These are phyloP conservation scores for Acer yangbiense DNA, from an alignment of 345 rosid genomes.

Conservation along the genomic window DNA sequence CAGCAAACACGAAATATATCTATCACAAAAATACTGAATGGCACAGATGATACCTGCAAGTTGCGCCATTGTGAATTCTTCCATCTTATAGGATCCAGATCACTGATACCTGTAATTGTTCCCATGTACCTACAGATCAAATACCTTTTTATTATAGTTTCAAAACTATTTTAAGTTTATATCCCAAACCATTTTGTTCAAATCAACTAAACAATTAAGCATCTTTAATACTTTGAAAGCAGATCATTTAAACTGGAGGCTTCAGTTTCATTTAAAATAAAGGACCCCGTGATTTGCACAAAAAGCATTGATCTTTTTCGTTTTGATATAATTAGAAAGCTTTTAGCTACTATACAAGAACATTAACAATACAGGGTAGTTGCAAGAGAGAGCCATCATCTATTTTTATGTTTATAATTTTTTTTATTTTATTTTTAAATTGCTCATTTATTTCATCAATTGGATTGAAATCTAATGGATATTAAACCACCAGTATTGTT, in stretches of 20 bases:
- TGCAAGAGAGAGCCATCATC: too few species aligned
- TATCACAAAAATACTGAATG: neutral
- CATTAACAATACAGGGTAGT: too few species aligned
- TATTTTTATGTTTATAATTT: too few species aligned
- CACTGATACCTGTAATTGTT: slow-evolving; percentile 82
- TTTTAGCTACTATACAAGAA: too few species aligned
- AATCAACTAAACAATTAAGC: slow-evolving; percentile 2
- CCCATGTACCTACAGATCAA: slow-evolving; percentile 85
- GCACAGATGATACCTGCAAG: slow-evolving; percentile 57
- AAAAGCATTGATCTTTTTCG: neutral
- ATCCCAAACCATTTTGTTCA: slow-evolving; percentile 3
- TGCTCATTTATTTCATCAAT: too few species aligned
- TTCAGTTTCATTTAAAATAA: neutral
- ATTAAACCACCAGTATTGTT: too few species aligned
- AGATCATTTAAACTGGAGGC: neutral
- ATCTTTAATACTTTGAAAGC: slow-evolving; percentile 10
- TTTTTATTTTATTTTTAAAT: too few species aligned
- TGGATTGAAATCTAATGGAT: too few species aligned
- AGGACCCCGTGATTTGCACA: neutral
- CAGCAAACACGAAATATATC: neutral
- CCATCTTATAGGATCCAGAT: slow-evolving; percentile 92
- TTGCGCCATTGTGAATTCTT: slow-evolving; percentile 97
- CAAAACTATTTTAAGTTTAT: slow-evolving; percentile 9
- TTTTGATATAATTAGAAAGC: neutral
- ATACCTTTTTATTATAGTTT: neutral